Conservation (phyloP, 176 grass and related monocot genomes). For the Dendrocalamus sinicus region DNA sequence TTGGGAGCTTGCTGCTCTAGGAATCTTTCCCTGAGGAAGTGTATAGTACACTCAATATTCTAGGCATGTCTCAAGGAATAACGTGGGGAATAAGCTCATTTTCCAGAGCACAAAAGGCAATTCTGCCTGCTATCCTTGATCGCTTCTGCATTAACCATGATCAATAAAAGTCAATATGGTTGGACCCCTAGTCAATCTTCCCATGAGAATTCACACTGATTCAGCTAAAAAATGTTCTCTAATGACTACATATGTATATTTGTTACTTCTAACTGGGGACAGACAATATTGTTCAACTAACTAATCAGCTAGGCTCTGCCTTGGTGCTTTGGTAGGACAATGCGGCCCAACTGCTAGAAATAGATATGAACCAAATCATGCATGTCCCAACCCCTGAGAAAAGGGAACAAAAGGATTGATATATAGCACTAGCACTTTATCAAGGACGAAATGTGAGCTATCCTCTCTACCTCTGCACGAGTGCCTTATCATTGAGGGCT, state of each 20-base stretch:
- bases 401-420: not conserved
- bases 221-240: not conserved
- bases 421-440: not conserved
- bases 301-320: not conserved
- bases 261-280: not conserved
- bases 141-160: not conserved
- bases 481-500: slow-evolving; percentile 54
- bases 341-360: slow-evolving; percentile 4
- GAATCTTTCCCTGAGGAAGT: slow-evolving; percentile 31
- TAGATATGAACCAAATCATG: not conserved
- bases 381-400: slow-evolving; percentile 9
- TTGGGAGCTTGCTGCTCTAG: not conserved
- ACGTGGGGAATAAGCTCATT: not conserved
- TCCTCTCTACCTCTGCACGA: slow-evolving; percentile 38
- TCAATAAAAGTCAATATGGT: not conserved
- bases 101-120: not conserved
- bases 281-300: not conserved
- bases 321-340: not conserved
- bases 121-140: not conserved
- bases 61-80: not conserved
- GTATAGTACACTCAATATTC: not conserved
- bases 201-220: not conserved
- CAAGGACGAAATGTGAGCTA: slow-evolving; percentile 29
- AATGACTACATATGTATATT: not conserved
- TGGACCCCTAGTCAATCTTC: not conserved